Conservation (phyloP, 2,329 filamentous ascomycete genomes). For the Pseudonectria buxi region DNA sequence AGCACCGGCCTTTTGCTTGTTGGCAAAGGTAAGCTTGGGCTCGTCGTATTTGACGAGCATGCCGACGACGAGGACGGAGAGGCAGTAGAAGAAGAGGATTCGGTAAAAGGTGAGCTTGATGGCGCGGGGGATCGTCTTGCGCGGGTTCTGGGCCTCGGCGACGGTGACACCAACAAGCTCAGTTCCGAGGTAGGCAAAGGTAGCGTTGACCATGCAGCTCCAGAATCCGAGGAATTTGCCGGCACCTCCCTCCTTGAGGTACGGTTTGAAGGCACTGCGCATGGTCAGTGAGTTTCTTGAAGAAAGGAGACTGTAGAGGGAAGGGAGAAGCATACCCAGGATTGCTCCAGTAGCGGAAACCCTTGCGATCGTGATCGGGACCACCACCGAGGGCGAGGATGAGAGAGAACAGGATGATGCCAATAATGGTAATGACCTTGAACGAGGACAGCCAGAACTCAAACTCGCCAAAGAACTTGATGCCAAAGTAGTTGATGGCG, state of each 20-base stretch:
- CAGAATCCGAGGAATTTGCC: conserved; percentile 59
- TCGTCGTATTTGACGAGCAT: conserved; percentile 72
- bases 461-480: conserved; percentile 61
- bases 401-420: conserved; percentile 58
- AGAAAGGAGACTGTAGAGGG: too few relatives aligned
- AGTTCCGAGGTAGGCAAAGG: conserved; percentile 72
- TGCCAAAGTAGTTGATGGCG: conserved; percentile 61
- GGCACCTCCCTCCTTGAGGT: conserved; percentile 18
- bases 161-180: conserved; percentile 74
- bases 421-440: conserved; percentile 62
- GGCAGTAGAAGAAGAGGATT: conserved; percentile 72
- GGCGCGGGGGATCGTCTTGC: conserved; percentile 67
- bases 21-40: conserved; percentile 50
- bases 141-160: conserved; percentile 72
- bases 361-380: conserved; percentile 53
- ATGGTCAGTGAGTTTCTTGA: conserved; percentile 1
- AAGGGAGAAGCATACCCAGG: conserved; percentile 35
- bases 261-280: conserved; percentile 30
- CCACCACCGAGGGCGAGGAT: conserved; percentile 60
- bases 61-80: conserved; percentile 67
- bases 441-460: conserved; percentile 58
- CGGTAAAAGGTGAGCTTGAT: conserved; percentile 79
- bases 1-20: conserved; percentile 29
- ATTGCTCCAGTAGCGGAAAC: conserved; percentile 60
- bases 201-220: conserved; percentile 67